Base-by-base conservation (phyloP, 139 green algal species). In the Volvox africanus region DNA sequence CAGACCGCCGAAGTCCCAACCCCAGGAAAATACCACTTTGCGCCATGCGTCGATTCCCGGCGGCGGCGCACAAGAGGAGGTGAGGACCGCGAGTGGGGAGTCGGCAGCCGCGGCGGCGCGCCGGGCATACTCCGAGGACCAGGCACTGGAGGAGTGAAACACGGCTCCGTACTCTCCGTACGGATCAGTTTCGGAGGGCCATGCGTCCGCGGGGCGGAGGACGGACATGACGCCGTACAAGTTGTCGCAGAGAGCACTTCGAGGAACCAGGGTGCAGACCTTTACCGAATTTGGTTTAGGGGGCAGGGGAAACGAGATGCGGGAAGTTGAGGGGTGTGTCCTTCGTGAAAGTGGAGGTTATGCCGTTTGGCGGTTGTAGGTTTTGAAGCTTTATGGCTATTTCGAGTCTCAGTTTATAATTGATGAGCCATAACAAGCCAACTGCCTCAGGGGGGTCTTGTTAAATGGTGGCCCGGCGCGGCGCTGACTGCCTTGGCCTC, bases 1-100 rank as follows among this genome's bases (percentile, higher is more conserved):
- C 71, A 90, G 86, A 20, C 11, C 30, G 50, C 18, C 22, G 5
- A 61, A 90, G 73, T 90, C 73, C 86, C 86, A 90, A 19, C 73
- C 86, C 86, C 86, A 90, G 44, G 71, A 84, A 24, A 77, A 90
- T 3, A 71, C 28, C 44, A 76, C 2, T 18, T 11, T 44, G 20
- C 36, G 16, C 71, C 30, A 17, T 0, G 5, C 35, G 21, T 84
- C 44, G n/a, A 44, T 69, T 18, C 30, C 30, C 0, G 86, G 86
- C 2, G 86, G 86, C 30, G 84, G 84, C 26, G 50, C 30, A 50
- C 86, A 90, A 2, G 50, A 50, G 6, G 50, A 71, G 2, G 71
- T 83, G 19, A 90, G 21, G 12, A 62, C 50, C 0, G 50, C 30
- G 50, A 1, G 6, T 21, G 71, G n/a, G 9, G 50, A 71, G 73